phyloP scores from a whole-genome alignment of 495 filamentous ascomycete genomes.

The Aspergillus heteromorphus region DNA sequence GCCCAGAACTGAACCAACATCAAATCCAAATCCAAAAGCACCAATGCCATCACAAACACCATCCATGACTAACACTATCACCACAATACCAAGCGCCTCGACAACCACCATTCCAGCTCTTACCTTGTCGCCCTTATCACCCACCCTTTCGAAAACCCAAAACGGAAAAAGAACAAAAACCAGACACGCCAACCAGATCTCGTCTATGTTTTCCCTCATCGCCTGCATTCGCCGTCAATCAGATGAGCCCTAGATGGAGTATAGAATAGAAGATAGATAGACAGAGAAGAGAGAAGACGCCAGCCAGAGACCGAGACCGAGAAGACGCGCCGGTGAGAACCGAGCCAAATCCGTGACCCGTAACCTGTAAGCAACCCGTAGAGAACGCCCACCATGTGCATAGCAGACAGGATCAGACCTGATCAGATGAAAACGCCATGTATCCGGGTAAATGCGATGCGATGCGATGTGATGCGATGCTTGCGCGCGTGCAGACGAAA shows the following conservation, averaged over 20 bases:
- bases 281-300: neutral
- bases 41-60: neutral
- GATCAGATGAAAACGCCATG: neutral
- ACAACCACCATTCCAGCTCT: neutral
- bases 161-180: neutral
- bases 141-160: too few species aligned
- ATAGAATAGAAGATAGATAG: neutral
- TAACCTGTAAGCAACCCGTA: neutral
- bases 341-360: too few species aligned
- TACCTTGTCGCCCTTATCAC: neutral
- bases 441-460: neutral
- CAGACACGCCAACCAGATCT: neutral
- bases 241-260: neutral
- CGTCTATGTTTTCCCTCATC: neutral
- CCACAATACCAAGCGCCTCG: neutral
- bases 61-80: neutral
- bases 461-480: too few species aligned
- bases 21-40: neutral
- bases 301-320: neutral
- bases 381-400: constrained; percentile 3
- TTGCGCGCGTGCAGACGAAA: too few species aligned
- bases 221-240: neutral
- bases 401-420: neutral
- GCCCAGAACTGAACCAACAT: neutral
- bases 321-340: neutral